Evolutionary conservation across 306 rosid species (phyloP).

Genomic region (Dryas drummondii): DNA sequence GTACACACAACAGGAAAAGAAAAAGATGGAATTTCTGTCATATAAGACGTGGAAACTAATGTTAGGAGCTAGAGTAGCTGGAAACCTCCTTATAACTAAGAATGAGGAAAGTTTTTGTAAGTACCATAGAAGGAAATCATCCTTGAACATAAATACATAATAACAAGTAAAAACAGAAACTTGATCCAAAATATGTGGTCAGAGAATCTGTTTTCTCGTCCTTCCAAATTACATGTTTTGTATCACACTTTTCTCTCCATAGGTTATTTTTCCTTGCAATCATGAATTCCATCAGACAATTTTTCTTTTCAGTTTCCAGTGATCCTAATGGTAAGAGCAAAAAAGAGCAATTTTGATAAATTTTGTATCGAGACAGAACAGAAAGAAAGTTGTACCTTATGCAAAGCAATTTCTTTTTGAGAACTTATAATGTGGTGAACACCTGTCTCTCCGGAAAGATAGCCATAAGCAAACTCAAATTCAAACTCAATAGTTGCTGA

Average conservation of each 20-base stretch:
- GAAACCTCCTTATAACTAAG: neutral
- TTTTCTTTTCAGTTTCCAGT: neutral
- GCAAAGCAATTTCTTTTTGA: constrained; percentile 37
- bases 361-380: constrained; percentile 9
- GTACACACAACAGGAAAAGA: neutral
- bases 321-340: too few relatives aligned
- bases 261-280: too few relatives aligned
- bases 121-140: neutral
- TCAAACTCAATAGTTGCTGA: constrained; percentile 73
- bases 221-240: neutral
- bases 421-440: constrained; percentile 58
- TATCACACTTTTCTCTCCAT: too few relatives aligned
- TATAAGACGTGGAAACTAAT: neutral
- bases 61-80: neutral
- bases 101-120: neutral
- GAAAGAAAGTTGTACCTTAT: constrained; percentile 42
- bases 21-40: neutral
- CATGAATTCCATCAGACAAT: neutral
- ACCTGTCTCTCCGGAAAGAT: constrained; percentile 81
- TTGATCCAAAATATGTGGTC: neutral
- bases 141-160: neutral
- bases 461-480: constrained; percentile 74
- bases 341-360: neutral
- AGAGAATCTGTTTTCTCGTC: neutral
- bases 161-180: neutral